These are phyloP conservation scores for Penicillium corylophilum DNA, from an alignment of 2,329 filamentous ascomycete genomes.

Conservation along the genomic window DNA sequence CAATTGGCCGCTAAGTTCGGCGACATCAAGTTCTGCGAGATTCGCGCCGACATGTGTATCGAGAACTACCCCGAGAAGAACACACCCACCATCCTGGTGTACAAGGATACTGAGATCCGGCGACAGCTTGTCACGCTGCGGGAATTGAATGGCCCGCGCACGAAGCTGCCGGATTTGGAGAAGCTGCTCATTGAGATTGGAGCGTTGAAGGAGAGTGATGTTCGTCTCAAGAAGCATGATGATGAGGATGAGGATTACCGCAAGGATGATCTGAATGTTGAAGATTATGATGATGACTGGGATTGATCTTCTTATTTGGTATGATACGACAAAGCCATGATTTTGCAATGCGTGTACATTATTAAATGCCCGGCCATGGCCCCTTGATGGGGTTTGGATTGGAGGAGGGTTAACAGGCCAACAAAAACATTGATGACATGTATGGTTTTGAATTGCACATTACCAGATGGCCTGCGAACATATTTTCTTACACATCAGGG, in stretches of 20 bases:
- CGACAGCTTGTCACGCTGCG: conserved; percentile 88
- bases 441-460: background rate
- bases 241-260: conserved; percentile 57
- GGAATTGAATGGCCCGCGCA: conserved; percentile 71
- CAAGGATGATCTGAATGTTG: conserved; percentile 50
- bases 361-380: conserved; percentile 9
- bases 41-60: conserved; percentile 86
- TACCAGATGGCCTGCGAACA: background rate
- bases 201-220: conserved; percentile 74
- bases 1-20: conserved; percentile 81
- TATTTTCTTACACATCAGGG: background rate
- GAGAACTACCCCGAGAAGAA: conserved; percentile 95
- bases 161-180: conserved; percentile 73
- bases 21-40: conserved; percentile 97
- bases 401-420: background rate
- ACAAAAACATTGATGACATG: background rate
- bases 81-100: conserved; percentile 89
- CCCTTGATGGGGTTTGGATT: background rate
- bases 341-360: conserved; percentile 23
- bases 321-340: conserved; percentile 16
- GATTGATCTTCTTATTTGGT: conserved; percentile 43
- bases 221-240: conserved; percentile 63
- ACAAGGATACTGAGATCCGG: conserved; percentile 87
- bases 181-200: conserved; percentile 77
- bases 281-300: conserved; percentile 57